phyloP scores from a whole-genome alignment of 257 asterid genomes.

The Rehmannia glutinosa region DNA sequence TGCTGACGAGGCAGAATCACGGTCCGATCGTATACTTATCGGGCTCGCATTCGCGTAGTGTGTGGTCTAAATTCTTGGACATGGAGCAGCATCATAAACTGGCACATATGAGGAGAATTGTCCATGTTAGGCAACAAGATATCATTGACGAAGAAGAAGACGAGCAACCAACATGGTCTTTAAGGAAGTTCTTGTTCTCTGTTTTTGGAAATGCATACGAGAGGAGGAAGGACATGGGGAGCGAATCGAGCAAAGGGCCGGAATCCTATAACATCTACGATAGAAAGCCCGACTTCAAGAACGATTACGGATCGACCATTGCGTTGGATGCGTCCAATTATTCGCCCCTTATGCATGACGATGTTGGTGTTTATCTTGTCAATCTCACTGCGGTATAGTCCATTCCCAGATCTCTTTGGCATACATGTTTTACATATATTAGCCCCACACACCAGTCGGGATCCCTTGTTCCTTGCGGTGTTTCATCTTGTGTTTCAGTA shows the following conservation, averaged over 20 bases:
- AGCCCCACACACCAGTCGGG: neutral
- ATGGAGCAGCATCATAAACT: constrained; percentile 25
- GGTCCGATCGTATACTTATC: constrained; percentile 50
- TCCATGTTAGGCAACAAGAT: constrained; percentile 20
- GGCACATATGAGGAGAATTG: constrained; percentile 42
- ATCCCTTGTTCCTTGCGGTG: neutral
- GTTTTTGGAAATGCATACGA: constrained; percentile 23
- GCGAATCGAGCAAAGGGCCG: constrained; percentile 21
- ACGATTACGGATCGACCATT: constrained; percentile 58
- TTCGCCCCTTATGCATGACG: constrained; percentile 38
- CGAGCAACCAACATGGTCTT: constrained; percentile 35
- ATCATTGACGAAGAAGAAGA: neutral
- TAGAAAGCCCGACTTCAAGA: constrained; percentile 40
- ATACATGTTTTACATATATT: neutral
- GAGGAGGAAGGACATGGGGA: neutral
- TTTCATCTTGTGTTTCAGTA: neutral
- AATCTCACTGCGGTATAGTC: constrained; percentile 52
- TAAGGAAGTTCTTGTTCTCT: constrained; percentile 41
- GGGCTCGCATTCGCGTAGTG: constrained; percentile 28
- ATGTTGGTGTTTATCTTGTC: constrained; percentile 49
- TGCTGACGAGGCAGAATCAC: constrained; percentile 27
- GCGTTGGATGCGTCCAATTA: constrained; percentile 52
- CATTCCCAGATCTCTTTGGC: neutral
- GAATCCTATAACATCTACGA: constrained; percentile 51
- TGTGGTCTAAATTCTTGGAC: constrained; percentile 46